Evolutionary conservation across 179 eudicot genomes (phyloP).

Genomic region (Gypsophila paniculata): DNA sequence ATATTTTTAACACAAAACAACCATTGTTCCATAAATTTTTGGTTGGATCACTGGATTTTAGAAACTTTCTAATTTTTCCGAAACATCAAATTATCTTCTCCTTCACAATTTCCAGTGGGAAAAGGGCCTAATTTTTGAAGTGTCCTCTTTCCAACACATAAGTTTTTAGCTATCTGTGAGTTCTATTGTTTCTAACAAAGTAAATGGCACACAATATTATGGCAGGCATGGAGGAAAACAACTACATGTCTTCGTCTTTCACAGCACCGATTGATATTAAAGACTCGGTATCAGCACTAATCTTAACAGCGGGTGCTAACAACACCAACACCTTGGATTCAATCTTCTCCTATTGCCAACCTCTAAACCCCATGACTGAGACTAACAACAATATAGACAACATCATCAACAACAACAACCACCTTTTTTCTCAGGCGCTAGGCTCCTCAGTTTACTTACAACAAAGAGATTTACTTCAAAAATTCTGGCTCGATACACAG

Average conservation of each 20-base stretch:
- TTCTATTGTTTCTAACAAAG: slow-evolving; percentile 8
- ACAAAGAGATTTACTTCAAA: slow-evolving; percentile 66
- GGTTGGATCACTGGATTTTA: slow-evolving; percentile 25
- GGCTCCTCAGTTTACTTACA: slow-evolving; percentile 68
- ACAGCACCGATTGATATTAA: slow-evolving; percentile 32
- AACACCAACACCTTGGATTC: slow-evolving; percentile 64
- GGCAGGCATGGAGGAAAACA: slow-evolving; percentile 39
- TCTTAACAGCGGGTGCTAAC: slow-evolving; percentile 45
- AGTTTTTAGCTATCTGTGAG: slow-evolving; percentile 9
- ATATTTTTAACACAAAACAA: background rate
- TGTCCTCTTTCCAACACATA: slow-evolving; percentile 21
- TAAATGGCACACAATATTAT: slow-evolving; percentile 12
- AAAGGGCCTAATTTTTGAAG: slow-evolving; percentile 31
- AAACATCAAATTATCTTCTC: background rate
- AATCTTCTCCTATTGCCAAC: slow-evolving; percentile 50
- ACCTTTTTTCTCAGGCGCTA: slow-evolving; percentile 38
- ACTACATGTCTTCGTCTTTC: slow-evolving; percentile 20
- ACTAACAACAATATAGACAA: slow-evolving; percentile 2
- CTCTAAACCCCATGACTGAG: slow-evolving; percentile 26
- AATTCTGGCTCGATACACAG: slow-evolving; percentile 42
- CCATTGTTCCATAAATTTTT: slow-evolving; percentile 25
- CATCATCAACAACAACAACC: slow-evolving; percentile 9
- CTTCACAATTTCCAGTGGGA: slow-evolving; percentile 6
- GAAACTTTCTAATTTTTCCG: background rate
- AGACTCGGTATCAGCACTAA: slow-evolving; percentile 61